Evolutionary conservation across 2,329 filamentous ascomycete genomes (phyloP).

Genomic region (Penicillium sp.): DNA sequence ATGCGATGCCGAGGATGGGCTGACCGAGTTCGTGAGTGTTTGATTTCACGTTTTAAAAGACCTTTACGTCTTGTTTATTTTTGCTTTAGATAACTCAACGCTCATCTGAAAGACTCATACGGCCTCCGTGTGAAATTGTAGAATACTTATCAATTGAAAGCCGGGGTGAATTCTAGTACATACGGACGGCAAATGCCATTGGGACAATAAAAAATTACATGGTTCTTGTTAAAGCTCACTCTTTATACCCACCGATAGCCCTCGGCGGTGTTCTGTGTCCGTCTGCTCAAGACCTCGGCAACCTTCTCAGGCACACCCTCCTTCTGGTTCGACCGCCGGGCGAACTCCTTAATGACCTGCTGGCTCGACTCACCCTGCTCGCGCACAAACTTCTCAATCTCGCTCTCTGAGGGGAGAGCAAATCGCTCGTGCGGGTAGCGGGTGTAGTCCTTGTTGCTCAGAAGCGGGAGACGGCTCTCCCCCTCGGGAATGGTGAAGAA

Average conservation of each 20-base stretch:
- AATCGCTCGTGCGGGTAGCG: constrained; percentile 70
- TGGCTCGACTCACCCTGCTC: constrained; percentile 48
- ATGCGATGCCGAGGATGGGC: neutral
- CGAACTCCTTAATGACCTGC: constrained; percentile 63
- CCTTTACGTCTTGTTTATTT: too few species aligned
- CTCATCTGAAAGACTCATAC: neutral
- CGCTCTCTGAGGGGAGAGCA: constrained; percentile 69
- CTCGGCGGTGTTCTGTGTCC: constrained; percentile 51
- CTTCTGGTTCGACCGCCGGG: constrained; percentile 60
- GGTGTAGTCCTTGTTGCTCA: constrained; percentile 61
- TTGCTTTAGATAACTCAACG: too few species aligned
- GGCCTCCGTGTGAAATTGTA: neutral
- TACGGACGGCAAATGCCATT: constrained; percentile 10
- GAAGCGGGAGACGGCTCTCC: constrained; percentile 55
- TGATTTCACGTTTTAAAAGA: too few species aligned
- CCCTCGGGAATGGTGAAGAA: constrained; percentile 64
- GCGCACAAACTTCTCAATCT: constrained; percentile 48
- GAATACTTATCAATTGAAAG: constrained; percentile 10
- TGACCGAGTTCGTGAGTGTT: neutral
- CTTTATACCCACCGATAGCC: constrained; percentile 36
- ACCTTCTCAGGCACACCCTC: constrained; percentile 69
- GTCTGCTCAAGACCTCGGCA: constrained; percentile 64
- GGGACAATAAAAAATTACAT: constrained; percentile 20
- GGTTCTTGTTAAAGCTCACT: constrained; percentile 1
- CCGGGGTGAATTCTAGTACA: constrained; percentile 22